Conservation (phyloP, 805 yeast genomes). For the Monosporozyma yasuniensis region DNA sequence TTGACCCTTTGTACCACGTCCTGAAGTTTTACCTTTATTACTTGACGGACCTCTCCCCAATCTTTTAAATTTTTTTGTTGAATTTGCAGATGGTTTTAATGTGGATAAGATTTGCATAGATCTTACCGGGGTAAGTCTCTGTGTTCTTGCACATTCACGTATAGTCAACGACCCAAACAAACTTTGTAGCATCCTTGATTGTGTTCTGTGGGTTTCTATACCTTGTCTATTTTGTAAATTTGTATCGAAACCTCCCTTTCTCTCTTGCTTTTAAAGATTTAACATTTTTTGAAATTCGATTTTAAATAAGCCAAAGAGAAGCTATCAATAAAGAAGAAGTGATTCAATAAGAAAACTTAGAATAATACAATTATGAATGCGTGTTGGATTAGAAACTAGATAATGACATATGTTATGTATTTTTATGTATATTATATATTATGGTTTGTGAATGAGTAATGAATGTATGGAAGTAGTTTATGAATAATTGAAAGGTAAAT, state of each 20-base stretch:
- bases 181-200: background rate
- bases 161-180: background rate
- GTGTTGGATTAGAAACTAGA: background rate
- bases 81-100: constrained; percentile 51
- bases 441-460: background rate
- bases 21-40: constrained; percentile 87
- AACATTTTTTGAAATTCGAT: background rate
- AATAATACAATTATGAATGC: background rate
- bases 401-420: background rate
- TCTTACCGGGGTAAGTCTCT: background rate
- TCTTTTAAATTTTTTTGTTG: constrained; percentile 55
- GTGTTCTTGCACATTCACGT: background rate
- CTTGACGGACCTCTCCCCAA: constrained; percentile 96
- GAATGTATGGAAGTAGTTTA: background rate
- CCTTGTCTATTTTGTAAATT: background rate
- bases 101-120: constrained; percentile 35
- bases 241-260: constrained; percentile 4
- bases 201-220: background rate
- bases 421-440: background rate
- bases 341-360: background rate
- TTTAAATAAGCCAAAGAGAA: background rate
- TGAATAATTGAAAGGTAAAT: background rate
- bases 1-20: constrained; percentile 98
- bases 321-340: background rate
- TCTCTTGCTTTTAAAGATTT: background rate